phyloP scores from a whole-genome alignment of 2,329 filamentous ascomycete genomes.

The Bimuria novae-zelandiae region DNA sequence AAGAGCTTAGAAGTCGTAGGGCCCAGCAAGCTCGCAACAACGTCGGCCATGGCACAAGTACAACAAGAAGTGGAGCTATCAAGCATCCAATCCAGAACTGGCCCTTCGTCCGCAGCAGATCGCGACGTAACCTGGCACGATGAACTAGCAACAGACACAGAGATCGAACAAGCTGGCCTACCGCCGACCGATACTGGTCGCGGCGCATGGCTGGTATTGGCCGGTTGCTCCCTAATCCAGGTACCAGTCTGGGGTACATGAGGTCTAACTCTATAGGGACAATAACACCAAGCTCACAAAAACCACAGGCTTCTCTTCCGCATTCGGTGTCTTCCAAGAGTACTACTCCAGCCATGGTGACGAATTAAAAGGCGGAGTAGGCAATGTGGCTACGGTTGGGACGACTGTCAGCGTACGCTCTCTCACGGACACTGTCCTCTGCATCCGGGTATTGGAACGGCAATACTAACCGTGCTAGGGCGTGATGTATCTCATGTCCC shows the following conservation, averaged over 20 bases:
- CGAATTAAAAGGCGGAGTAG: slow-evolving; percentile 11
- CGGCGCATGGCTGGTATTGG: slow-evolving; percentile 29
- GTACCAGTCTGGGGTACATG: slow-evolving; percentile 28
- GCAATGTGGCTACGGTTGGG: slow-evolving; percentile 22
- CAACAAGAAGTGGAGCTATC: slow-evolving; percentile 10
- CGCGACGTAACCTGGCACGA: slow-evolving; percentile 8
- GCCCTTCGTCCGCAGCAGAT: neutral
- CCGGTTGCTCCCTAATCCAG: slow-evolving; percentile 27
- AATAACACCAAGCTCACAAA: slow-evolving; percentile 10
- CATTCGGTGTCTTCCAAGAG: slow-evolving; percentile 30
- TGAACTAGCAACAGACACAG: slow-evolving; percentile 1
- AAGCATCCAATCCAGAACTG: neutral
- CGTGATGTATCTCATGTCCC: neutral
- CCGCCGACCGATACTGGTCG: slow-evolving; percentile 25
- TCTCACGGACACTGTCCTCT: too few relatives aligned
- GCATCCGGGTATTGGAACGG: too few relatives aligned
- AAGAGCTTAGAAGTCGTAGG: neutral
- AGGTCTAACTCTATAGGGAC: neutral
- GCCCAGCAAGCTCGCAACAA: neutral
- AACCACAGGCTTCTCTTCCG: slow-evolving; percentile 20
- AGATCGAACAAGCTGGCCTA: slow-evolving; percentile 21
- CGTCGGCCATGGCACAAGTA: slow-evolving; percentile 2
- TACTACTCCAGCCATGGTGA: slow-evolving; percentile 24
- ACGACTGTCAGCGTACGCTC: slow-evolving; percentile 27
- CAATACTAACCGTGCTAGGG: neutral